Percentiles rank a stretch among this genome's conserved stretches.
Conservation (phyloP, 495 filamentous ascomycete species). For the Aspergillus steynii region DNA sequence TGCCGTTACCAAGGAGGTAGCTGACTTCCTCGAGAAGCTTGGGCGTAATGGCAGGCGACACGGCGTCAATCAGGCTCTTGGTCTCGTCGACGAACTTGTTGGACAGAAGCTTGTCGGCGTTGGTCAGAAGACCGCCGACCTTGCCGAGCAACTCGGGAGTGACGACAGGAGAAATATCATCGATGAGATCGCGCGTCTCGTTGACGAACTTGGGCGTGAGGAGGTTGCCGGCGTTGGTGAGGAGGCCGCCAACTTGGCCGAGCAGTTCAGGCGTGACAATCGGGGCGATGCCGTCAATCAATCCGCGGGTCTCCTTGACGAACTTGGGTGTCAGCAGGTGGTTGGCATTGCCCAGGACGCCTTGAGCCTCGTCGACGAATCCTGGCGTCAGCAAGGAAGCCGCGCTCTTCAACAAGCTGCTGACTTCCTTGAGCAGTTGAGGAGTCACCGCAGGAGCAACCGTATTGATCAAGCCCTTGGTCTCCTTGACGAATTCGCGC, state of each 20-base stretch:
- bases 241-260: conserved; percentile 27
- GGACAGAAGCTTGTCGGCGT: conserved; percentile 42
- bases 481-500: conserved; percentile 36
- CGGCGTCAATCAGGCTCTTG: conserved; percentile 36
- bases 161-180: conserved; percentile 38
- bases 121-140: conserved; percentile 36
- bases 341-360: conserved; percentile 37
- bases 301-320: conserved; percentile 41
- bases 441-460: conserved; percentile 37
- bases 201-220: conserved; percentile 43
- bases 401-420: conserved; percentile 43
- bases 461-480: conserved; percentile 38
- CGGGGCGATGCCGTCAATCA: conserved; percentile 35
- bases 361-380: conserved; percentile 44
- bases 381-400: conserved; percentile 39
- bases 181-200: conserved; percentile 43
- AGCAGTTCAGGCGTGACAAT: conserved; percentile 33
- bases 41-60: conserved; percentile 39
- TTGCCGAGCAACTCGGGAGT: conserved; percentile 33
- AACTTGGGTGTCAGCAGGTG: conserved; percentile 41
- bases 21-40: conserved; percentile 26
- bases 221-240: conserved; percentile 43
- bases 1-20: conserved; percentile 37
- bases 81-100: conserved; percentile 39
- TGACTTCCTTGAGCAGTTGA: conserved; percentile 38